Percentiles rank a stretch among this genome's conserved stretches.
phyloP scores from a whole-genome alignment of 192 early-diverging fungal species.

The Backusella sp. region DNA sequence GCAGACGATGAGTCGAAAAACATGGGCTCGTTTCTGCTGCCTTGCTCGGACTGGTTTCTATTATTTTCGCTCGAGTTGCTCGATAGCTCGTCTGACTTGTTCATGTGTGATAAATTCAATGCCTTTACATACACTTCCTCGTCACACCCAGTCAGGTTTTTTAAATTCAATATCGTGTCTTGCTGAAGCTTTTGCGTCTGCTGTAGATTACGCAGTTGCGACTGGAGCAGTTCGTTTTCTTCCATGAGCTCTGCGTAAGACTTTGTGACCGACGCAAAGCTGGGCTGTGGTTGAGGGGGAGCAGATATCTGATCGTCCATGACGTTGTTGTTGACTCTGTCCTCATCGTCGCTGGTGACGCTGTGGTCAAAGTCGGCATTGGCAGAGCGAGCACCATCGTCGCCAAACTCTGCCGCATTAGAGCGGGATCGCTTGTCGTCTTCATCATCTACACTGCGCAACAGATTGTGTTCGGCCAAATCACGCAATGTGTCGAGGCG shows the following conservation, averaged over 20 bases:
- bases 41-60: neutral
- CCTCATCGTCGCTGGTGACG: constrained; percentile 16
- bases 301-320: constrained; percentile 37
- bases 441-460: constrained; percentile 11
- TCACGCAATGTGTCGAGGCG: constrained; percentile 16
- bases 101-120: constrained; percentile 8
- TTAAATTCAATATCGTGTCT: constrained; percentile 29
- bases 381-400: constrained; percentile 34
- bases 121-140: constrained; percentile 15
- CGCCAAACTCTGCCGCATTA: constrained; percentile 40
- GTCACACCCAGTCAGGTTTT: constrained; percentile 19
- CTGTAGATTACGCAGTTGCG: constrained; percentile 31
- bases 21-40: neutral
- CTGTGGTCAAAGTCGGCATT: constrained; percentile 21
- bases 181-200: constrained; percentile 34
- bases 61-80: neutral
- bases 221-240: constrained; percentile 37
- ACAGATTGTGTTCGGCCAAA: neutral
- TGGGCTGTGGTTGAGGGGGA: constrained; percentile 42
- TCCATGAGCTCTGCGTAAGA: constrained; percentile 38
- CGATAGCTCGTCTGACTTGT: neutral
- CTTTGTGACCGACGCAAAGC: constrained; percentile 33
- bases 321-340: constrained; percentile 6
- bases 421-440: constrained; percentile 32
- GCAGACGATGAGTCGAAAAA: neutral